Evolutionary conservation across 768 basidiomycete species (phyloP), one percentile per base, ranked within the genome.

Genomic region (Leccinum uliginosum): DNA sequence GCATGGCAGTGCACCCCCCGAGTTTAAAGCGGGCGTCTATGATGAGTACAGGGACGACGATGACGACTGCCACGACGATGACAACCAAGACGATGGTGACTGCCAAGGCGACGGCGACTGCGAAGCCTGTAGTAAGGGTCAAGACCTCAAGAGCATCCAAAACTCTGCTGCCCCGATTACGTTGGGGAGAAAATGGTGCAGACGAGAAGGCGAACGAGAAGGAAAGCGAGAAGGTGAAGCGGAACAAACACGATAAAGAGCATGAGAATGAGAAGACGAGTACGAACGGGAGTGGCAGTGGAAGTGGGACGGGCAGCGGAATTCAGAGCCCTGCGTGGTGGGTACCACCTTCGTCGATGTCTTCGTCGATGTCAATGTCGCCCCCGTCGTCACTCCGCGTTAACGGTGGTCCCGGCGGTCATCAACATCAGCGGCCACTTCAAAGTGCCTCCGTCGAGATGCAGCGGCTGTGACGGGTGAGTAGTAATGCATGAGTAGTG

Each of bases 21-120:
- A 21, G 40, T 21, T 71, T 74, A 75, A 67, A 66, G 8, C 57
- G 53, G 24, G 55, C 44, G 34, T 67, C 65, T 9, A 35, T 59
- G 65, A 60, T 67, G 2, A 57, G 47, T 48, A 6, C 53, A 9
- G 24, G 57, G 17, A 7, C 55, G n/a, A 54, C 61, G 11, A 17
- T 17, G 40, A 43, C 40, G 40, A 43, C 40, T 43, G 40, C 40
- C 7, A 43, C 40, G 19, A 43, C 11, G 19, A 6, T 11, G 40
- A 43, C 40, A 21, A 43, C 40, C 40, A 43, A 43, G 40, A 19
- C 40, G 11, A 3, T 11, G 40, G 40, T 11, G 10, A 19, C n/a
- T n/a, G n/a, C 34, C 34, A 34, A 34, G 34, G 3, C 34, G 6
- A 3, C 34, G 34, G 34, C 34, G 5, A 14, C 6, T 1, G 14